Base-by-base conservation (phyloP, 2,329 filamentous ascomycete species). In the Neonectria punicea region DNA sequence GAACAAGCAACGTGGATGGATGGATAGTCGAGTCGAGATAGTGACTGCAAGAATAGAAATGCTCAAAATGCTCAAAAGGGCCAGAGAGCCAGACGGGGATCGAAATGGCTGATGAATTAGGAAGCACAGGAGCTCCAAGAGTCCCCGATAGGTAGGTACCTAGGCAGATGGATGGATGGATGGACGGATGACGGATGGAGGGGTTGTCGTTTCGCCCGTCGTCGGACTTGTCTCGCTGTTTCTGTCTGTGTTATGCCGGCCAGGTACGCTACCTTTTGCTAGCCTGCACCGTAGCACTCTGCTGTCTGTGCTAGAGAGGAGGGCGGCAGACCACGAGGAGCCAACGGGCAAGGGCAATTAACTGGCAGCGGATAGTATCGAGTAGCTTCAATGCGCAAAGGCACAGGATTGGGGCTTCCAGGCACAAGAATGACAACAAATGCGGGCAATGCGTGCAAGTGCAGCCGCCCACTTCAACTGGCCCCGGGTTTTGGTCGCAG, bases 201-300 rank as follows among this genome's bases (percentile, higher is more conserved):
- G 43, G 39, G n/a, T 63, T 43, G 61, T 20, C 56, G 44, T 64
- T 39, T 44, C 51, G 39, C 11, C n/a, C 39, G 39, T 43, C 44
- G 51, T 59, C 56, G 61, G 61, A 64, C 61, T 59, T 59, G 56
- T 53, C 61, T 64, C 61, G 56, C 61, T 55, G 49, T 64, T 64
- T 41, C 50, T 32, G 53, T 55, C 43, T 43, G 55, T 49, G 56
- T 32, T 20, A 36, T 34, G 41, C 43, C 50, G 22, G 30, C 30
- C 47, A 41, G 34, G 61, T 28, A 39, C 54, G 56, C 34, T 49
- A 58, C 44, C 47, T 20, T 28, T 18, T 54, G 18, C 53, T 56
- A 41, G 22, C 54, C 43, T 57, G 53, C 59, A 39, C 46, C 18
- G 59, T 57, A 44, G 39, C 39, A 50, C 47, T 32, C 16, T 18